Conservation (phyloP, 163 green algal genomes). For the Chlorella variabilis region DNA sequence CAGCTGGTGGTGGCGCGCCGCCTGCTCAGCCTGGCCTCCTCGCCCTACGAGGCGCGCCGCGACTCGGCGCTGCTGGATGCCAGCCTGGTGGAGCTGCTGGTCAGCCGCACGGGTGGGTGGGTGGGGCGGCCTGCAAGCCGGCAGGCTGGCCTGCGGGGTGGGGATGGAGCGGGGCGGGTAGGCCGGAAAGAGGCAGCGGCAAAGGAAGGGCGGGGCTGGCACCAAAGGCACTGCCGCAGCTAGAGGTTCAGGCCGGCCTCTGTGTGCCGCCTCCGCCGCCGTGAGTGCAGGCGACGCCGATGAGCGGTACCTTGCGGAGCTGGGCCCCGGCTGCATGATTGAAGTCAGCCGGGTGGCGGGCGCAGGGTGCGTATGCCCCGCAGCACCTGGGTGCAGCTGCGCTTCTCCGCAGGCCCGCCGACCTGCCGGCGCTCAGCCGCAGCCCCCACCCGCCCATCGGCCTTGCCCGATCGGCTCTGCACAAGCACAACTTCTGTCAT, state of each 20-base stretch:
- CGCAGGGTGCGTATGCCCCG: constrained; percentile 48
- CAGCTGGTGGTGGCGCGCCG: constrained; percentile 9
- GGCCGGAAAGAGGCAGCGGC: too few species aligned
- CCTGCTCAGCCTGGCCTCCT: constrained; percentile 71
- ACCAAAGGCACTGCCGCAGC: too few species aligned
- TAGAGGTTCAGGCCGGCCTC: too few species aligned
- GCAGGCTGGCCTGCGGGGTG: background rate
- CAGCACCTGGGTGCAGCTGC: background rate
- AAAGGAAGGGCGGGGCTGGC: too few species aligned
- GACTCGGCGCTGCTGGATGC: constrained; percentile 75
- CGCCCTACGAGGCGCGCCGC: constrained; percentile 71
- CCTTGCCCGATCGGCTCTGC: too few species aligned
- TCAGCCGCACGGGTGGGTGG: constrained; percentile 21
- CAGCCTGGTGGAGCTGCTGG: constrained; percentile 76
- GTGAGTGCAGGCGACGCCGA: constrained; percentile 36
- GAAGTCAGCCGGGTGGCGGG: constrained; percentile 77
- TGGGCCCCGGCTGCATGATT: constrained; percentile 65
- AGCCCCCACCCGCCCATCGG: too few species aligned
- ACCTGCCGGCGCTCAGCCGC: too few species aligned
- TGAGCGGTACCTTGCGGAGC: constrained; percentile 53
- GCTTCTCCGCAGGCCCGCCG: too few species aligned
- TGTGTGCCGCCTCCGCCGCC: too few species aligned
- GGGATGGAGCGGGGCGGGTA: too few species aligned
- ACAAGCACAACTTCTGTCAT: too few species aligned
- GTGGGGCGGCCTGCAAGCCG: too few species aligned